Evolutionary conservation across 2,329 filamentous ascomycete species (phyloP), one percentile per base, ranked within the genome.

Genomic region (Didymella segeticola): DNA sequence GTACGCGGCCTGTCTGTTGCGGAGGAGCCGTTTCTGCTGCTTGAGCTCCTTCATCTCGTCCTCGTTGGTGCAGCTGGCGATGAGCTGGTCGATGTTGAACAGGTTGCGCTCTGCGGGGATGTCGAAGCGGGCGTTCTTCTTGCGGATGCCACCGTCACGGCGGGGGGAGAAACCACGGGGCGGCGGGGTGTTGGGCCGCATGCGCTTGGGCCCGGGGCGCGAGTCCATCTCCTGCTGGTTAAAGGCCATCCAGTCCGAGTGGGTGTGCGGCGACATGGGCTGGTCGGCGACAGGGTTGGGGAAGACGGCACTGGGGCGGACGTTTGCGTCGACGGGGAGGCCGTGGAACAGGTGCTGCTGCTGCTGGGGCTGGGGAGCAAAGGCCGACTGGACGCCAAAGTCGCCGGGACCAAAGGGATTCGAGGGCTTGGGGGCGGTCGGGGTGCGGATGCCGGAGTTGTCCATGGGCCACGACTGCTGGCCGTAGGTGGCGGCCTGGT

Each of bases 121-220:
- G 71, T 98, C 93, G 77, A 98, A 97, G 64, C 93, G 89, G 62
- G 93, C 92, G 71, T 98, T 99, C 89, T 98, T 98, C 87, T 99
- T 99, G 69, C 95, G 86, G 76, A 98, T 96, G 57, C 95, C 91
- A 66, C 96, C 92, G 51, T 91, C 87, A 64, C 90, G 85, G 47
- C 85, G 78, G 50, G 93, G 88, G 57, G 92, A 91, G 78, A 90
- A 89, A 65, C 84, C 89, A 71, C 86, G 85, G 75, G 89, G 84
- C 48, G 84, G 81, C 49, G 84, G 81, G 23, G 90, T 93, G 71
- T 84, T 84, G 34, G 86, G 83, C 60, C 82, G 82, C 81, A 89
- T 86, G 69, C 69, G 82, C 75, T 78, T 84, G 70, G 70, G 79
- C 38, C 79, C 66, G 20, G 77, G 77, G 22, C 74, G 73, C 61